Conservation (phyloP, 1,284 basidiomycete species). For the Cystobasidiaceae sp. region DNA sequence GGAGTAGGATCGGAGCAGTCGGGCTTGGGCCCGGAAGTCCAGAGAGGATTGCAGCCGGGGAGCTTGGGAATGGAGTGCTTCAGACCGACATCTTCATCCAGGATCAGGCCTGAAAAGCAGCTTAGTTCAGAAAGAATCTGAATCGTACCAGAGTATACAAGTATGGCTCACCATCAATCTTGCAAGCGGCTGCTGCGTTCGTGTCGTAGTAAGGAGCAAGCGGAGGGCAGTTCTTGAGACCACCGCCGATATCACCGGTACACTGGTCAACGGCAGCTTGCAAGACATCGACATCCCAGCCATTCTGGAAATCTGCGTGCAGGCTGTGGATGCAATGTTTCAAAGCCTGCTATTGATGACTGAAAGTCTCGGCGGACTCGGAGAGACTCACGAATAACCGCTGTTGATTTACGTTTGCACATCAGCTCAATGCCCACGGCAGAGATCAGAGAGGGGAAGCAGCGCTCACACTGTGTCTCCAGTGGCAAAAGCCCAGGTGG, state of each 20-base stretch:
- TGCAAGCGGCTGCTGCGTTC: constrained; percentile 41
- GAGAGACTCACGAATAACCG: background rate
- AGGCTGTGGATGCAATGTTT: constrained; percentile 44
- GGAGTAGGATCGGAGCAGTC: background rate
- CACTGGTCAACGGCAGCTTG: constrained; percentile 47
- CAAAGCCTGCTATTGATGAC: background rate
- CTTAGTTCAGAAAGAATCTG: no score
- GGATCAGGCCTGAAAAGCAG: constrained; percentile 39
- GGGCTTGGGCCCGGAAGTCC: constrained; percentile 44
- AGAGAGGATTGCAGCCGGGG: constrained; percentile 48
- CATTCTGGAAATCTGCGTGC: constrained; percentile 42
- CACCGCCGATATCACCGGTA: constrained; percentile 45
- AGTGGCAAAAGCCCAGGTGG: constrained; percentile 45
- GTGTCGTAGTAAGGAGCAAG: constrained; percentile 46
- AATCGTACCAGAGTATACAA: background rate
- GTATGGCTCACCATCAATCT: constrained; percentile 34
- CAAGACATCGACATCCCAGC: constrained; percentile 45
- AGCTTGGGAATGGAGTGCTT: constrained; percentile 41
- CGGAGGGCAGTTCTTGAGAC: constrained; percentile 44
- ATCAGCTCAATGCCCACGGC: no score
- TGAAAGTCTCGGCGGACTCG: background rate
- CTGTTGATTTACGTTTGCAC: background rate
- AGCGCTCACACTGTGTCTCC: constrained; percentile 47
- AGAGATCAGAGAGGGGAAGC: no score
- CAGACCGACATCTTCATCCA: constrained; percentile 47